A percentile compares a stretch with the other conserved stretches of the same genome.
Conservation (phyloP, 768 basidiomycete genomes). For the Sporobolomyces pararoseus region DNA sequence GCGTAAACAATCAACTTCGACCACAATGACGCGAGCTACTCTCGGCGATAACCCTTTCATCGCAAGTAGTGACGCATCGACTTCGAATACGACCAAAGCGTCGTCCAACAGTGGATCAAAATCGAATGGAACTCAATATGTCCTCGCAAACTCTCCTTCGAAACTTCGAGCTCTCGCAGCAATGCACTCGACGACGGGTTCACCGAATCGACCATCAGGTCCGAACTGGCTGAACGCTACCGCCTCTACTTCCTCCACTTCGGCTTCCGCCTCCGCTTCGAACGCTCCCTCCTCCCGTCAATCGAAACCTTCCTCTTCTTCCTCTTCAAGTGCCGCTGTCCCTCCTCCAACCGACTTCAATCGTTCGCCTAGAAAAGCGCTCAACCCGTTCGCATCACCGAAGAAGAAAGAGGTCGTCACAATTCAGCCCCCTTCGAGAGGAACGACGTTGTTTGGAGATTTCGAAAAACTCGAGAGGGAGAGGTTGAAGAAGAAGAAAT, state of each 20-base stretch:
- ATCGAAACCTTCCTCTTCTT: not conserved
- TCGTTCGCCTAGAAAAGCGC: slow-evolving; percentile 22
- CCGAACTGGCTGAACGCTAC: slow-evolving; percentile 6
- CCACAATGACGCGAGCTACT: not conserved
- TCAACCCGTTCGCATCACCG: slow-evolving; percentile 35
- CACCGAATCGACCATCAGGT: slow-evolving; percentile 27
- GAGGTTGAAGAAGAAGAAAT: not conserved
- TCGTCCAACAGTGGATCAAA: not conserved
- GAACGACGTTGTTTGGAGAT: slow-evolving; percentile 6
- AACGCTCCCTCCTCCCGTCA: not conserved
- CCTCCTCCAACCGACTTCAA: not conserved
- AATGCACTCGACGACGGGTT: slow-evolving; percentile 33
- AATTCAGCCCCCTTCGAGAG: not conserved
- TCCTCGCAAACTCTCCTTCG: slow-evolving; percentile 44
- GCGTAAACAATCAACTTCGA: not conserved
- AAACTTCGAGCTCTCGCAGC: slow-evolving; percentile 43
- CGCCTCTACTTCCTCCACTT: too few relatives aligned
- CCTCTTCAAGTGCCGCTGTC: too few relatives aligned
- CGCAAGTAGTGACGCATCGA: not conserved
- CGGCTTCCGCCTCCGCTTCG: not conserved
- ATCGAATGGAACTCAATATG: slow-evolving; percentile 19
- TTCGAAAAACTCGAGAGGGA: slow-evolving; percentile 2
- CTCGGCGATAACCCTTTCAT: not conserved
- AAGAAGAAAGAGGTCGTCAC: slow-evolving; percentile 7
- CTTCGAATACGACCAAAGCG: slow-evolving; percentile 7